phyloP scores from a whole-genome alignment of 176 grass and related monocot species.

The Zoysia pacifica region DNA sequence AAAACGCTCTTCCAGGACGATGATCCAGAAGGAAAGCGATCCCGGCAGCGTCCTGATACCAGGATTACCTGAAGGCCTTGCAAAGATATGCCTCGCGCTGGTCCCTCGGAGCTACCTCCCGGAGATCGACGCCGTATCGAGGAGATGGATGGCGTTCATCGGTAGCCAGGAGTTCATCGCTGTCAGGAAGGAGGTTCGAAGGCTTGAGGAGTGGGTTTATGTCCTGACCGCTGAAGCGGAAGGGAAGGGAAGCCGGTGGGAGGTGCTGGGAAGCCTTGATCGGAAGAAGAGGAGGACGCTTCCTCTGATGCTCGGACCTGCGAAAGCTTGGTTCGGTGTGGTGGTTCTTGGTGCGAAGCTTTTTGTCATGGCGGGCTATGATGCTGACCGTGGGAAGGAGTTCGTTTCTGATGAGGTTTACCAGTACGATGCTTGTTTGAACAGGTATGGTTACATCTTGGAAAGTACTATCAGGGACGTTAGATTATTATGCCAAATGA shows the following conservation, averaged over 20 bases:
- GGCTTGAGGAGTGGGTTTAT: conserved; percentile 65
- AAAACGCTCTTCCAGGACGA: conserved; percentile 33
- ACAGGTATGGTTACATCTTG: conserved; percentile 47
- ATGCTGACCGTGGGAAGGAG: conserved; percentile 42
- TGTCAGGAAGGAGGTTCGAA: conserved; percentile 57
- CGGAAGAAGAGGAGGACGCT: conserved; percentile 48
- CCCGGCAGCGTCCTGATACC: conserved; percentile 48
- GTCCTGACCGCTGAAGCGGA: conserved; percentile 47
- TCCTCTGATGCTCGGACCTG: conserved; percentile 65
- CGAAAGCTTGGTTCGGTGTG: conserved; percentile 57
- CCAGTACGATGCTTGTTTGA: conserved; percentile 74
- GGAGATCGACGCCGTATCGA: conserved; percentile 62
- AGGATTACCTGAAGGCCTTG: conserved; percentile 67
- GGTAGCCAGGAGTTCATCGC: conserved; percentile 57
- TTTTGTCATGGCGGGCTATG: conserved; percentile 61
- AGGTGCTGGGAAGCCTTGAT: conserved; percentile 38
- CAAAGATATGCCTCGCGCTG: conserved; percentile 63
- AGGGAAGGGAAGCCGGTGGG: conserved; percentile 53
- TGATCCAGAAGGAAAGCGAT: conserved; percentile 23
- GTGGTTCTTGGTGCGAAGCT: conserved; percentile 66
- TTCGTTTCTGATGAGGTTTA: conserved; percentile 67
- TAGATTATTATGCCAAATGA: no score
- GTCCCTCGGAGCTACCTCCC: conserved; percentile 53
- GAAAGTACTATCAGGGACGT: no score
- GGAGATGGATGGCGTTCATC: conserved; percentile 67